phyloP scores from a whole-genome alignment of 2,329 filamentous ascomycete species.

The Alternaria sp. region DNA sequence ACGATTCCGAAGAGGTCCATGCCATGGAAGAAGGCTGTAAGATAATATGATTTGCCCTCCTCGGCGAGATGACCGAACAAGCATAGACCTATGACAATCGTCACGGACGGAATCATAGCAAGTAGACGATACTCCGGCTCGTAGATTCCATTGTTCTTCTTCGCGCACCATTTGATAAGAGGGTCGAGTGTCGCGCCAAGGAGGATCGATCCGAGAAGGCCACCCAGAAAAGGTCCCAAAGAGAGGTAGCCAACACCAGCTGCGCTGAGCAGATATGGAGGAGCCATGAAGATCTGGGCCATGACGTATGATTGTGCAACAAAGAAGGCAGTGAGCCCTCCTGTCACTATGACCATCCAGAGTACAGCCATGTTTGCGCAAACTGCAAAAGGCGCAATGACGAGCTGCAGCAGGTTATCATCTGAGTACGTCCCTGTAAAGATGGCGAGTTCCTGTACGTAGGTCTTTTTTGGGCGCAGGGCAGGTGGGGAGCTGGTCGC shows the following conservation, averaged over 20 bases:
- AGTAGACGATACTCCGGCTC: slow-evolving; percentile 63
- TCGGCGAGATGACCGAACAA: slow-evolving; percentile 50
- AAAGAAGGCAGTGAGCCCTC: slow-evolving; percentile 54
- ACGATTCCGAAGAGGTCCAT: slow-evolving; percentile 47
- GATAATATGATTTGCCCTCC: slow-evolving; percentile 31
- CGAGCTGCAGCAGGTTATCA: slow-evolving; percentile 50
- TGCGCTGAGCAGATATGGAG: slow-evolving; percentile 56
- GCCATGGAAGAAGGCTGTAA: slow-evolving; percentile 47
- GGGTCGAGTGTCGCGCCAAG: slow-evolving; percentile 46
- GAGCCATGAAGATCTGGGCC: slow-evolving; percentile 58
- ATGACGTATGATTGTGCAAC: slow-evolving; percentile 55
- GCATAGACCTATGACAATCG: slow-evolving; percentile 50
- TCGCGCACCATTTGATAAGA: slow-evolving; percentile 55
- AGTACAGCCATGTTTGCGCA: slow-evolving; percentile 61
- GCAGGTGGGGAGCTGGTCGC: slow-evolving; percentile 22
- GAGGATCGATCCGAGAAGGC: slow-evolving; percentile 35
- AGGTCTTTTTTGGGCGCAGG: slow-evolving; percentile 47
- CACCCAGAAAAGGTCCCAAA: slow-evolving; percentile 53
- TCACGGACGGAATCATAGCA: slow-evolving; percentile 40
- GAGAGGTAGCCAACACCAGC: slow-evolving; percentile 56
- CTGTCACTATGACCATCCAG: slow-evolving; percentile 59
- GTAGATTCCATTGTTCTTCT: slow-evolving; percentile 61
- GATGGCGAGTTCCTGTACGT: slow-evolving; percentile 46
- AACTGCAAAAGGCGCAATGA: slow-evolving; percentile 58
- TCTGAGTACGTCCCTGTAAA: slow-evolving; percentile 52